phyloP scores from a whole-genome alignment of 176 grass and related monocot species.

The Leersia perrieri region DNA sequence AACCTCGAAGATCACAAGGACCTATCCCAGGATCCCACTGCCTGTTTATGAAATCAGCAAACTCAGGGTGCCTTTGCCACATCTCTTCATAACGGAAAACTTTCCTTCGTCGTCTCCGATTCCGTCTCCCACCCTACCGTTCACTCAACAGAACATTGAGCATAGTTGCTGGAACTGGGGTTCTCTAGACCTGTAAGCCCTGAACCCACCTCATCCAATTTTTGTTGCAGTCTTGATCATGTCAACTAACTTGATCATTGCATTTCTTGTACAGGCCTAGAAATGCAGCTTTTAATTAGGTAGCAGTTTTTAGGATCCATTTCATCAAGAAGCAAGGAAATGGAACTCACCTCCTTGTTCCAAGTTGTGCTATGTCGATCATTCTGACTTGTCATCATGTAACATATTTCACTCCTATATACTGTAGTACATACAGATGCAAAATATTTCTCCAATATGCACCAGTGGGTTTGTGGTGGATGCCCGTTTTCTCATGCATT shows the following conservation, averaged over 20 bases:
- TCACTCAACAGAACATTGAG: too few species aligned
- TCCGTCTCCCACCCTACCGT: too few species aligned
- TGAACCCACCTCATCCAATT: not conserved
- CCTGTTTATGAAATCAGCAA: too few species aligned
- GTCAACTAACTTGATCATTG: not conserved
- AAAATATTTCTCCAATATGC: not conserved
- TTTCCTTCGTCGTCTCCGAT: too few species aligned
- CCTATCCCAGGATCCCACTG: too few species aligned
- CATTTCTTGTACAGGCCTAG: constrained; percentile 23
- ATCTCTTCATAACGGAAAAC: too few species aligned
- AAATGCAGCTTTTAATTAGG: constrained; percentile 7
- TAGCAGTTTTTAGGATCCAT: not conserved
- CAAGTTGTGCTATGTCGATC: not conserved
- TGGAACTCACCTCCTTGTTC: not conserved
- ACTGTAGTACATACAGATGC: too few species aligned
- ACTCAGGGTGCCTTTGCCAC: too few species aligned
- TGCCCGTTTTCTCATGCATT: not conserved
- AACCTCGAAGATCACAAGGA: too few species aligned
- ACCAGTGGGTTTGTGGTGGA: constrained; percentile 9
- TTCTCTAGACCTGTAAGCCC: constrained; percentile 7
- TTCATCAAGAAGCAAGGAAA: not conserved
- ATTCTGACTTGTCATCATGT: constrained; percentile 23
- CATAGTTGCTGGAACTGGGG: constrained; percentile 41
- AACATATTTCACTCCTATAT: too few species aligned
- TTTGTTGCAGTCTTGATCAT: not conserved